Conservation (phyloP, 495 filamentous ascomycete genomes). For the Sabuloglossum arenarium region DNA sequence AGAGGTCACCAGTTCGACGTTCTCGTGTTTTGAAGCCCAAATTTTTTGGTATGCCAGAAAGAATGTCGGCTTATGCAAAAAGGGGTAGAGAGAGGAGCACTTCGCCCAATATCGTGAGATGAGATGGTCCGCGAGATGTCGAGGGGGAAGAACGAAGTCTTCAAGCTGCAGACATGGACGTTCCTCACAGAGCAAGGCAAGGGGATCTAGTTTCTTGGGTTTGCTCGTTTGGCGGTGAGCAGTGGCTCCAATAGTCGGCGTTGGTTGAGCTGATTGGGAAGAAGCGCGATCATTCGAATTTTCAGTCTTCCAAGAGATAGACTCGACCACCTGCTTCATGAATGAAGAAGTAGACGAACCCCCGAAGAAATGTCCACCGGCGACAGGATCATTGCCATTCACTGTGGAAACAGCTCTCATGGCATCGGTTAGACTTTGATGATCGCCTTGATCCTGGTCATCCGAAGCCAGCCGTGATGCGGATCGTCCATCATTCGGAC, state of each 20-base stretch:
- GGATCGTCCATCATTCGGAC: not conserved
- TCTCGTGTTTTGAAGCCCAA: constrained; percentile 16
- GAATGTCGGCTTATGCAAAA: constrained; percentile 20
- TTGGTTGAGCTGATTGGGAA: not conserved
- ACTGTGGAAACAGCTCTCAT: not conserved
- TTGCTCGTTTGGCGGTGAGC: not conserved
- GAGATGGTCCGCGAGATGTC: constrained; percentile 16
- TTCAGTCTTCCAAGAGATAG: not conserved
- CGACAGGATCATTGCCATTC: not conserved
- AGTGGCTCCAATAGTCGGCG: not conserved
- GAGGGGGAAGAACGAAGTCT: constrained; percentile 17
- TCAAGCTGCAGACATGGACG: constrained; percentile 6
- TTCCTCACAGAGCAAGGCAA: not conserved
- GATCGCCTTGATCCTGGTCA: not conserved
- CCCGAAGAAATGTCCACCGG: not conserved
- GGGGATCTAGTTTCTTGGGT: not conserved
- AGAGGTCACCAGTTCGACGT: constrained; percentile 10
- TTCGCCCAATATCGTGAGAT: constrained; percentile 18
- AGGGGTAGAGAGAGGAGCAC: constrained; percentile 19
- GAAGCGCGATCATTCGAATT: not conserved
- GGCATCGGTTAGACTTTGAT: not conserved
- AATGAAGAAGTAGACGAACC: not conserved
- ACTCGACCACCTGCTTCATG: not conserved
- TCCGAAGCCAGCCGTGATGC: not conserved
- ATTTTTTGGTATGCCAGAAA: constrained; percentile 18